Conservation (phyloP, 2,329 filamentous ascomycete genomes). For the Cladophialophora chaetospira region DNA sequence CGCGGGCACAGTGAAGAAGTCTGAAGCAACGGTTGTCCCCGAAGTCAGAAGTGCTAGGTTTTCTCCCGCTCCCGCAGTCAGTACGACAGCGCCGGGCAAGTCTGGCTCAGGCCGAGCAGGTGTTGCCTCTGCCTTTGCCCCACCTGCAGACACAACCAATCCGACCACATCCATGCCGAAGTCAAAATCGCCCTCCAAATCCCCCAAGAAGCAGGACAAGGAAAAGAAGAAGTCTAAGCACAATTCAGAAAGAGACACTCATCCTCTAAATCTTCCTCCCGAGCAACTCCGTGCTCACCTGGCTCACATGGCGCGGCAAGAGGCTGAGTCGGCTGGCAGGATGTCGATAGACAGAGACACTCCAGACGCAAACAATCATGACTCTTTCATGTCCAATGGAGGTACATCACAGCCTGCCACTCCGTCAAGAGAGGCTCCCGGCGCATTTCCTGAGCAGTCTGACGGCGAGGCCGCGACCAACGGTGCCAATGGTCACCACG, state of each 20-base stretch:
- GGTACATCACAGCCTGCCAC: conserved; percentile 28
- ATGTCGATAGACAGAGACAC: conserved; percentile 75
- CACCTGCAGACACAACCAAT: conserved; percentile 15
- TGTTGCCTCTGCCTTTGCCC: conserved; percentile 10
- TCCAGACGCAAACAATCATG: conserved; percentile 19
- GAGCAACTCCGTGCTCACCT: conserved; percentile 79
- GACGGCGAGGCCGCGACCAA: conserved; percentile 27
- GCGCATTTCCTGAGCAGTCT: conserved; percentile 29
- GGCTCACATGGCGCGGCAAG: conserved; percentile 52
- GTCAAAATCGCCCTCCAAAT: conserved; percentile 31
- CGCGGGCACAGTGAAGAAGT: not conserved
- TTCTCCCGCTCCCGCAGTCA: conserved; percentile 9
- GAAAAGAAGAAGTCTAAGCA: conserved; percentile 31
- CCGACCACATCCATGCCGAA: conserved; percentile 30
- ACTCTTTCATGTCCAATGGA: conserved; percentile 17
- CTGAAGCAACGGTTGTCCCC: not conserved
- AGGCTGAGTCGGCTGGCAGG: conserved; percentile 35
- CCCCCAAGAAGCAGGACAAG: conserved; percentile 29
- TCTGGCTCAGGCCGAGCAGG: conserved; percentile 9
- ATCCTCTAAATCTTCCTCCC: conserved; percentile 86
- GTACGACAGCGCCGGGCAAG: conserved; percentile 5
- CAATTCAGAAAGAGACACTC: conserved; percentile 64
- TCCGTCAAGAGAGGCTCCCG: conserved; percentile 27
- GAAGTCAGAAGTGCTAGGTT: not conserved
- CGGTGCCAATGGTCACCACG: conserved; percentile 37